Conservation (phyloP, 805 yeast species). For the Wickerhamiella nectarea region DNA sequence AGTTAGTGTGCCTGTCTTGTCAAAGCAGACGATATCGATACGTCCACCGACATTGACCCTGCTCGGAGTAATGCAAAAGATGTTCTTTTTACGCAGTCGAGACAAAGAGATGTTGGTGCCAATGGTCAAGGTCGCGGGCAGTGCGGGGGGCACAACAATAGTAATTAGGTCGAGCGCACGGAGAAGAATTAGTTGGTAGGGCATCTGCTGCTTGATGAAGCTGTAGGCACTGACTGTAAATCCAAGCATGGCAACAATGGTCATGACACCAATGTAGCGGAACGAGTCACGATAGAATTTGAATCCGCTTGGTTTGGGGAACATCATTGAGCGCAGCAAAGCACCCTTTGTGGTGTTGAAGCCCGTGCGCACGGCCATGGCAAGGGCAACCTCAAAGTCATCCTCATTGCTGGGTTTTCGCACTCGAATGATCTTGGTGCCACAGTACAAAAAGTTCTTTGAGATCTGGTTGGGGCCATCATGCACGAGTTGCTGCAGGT, state of each 20-base stretch:
- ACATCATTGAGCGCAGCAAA: constrained; percentile 83
- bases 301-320: constrained; percentile 89
- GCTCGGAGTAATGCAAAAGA: constrained; percentile 88
- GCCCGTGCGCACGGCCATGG: constrained; percentile 79
- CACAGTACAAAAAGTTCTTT: constrained; percentile 51
- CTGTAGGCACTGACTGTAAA: constrained; percentile 71
- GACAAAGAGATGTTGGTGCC: constrained; percentile 88
- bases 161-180: constrained; percentile 91
- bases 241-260: constrained; percentile 69
- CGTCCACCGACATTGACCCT: constrained; percentile 95
- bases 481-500: constrained; percentile 41
- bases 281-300: constrained; percentile 90
- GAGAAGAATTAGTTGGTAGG: constrained; percentile 53
- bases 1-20: constrained; percentile 93
- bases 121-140: constrained; percentile 93
- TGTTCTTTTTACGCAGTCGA: constrained; percentile 50
- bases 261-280: constrained; percentile 91
- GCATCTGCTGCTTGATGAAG: constrained; percentile 64
- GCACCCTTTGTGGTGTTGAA: constrained; percentile 94
- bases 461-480: constrained; percentile 25
- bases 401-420: constrained; percentile 42
- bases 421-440: constrained; percentile 78
- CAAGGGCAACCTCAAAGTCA: constrained; percentile 62
- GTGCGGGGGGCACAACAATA: constrained; percentile 95
- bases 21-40: constrained; percentile 79